These are phyloP conservation scores for Nelumbo lutea DNA, from an alignment of 164 flowering plant species.

Conservation along the genomic window DNA sequence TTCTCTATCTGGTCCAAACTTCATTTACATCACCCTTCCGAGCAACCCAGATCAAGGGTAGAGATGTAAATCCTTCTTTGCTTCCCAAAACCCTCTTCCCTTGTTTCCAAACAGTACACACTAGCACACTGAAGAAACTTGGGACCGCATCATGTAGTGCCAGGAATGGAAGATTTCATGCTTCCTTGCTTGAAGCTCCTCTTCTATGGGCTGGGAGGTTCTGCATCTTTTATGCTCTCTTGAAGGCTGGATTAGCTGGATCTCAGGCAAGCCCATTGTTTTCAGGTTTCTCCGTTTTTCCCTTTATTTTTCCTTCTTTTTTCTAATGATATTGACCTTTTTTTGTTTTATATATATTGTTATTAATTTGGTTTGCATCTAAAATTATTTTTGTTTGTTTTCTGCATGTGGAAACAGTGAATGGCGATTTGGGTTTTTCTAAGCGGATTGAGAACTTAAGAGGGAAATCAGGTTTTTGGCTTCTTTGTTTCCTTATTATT, in stretches of 20 bases:
- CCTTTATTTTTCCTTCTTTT: no score
- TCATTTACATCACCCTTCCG: slow-evolving; percentile 21
- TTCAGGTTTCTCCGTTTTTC: slow-evolving; percentile 35
- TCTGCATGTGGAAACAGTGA: slow-evolving; percentile 41
- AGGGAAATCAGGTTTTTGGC: slow-evolving; percentile 69
- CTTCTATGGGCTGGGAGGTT: slow-evolving; percentile 82
- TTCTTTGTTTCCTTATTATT: neutral
- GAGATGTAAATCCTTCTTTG: slow-evolving; percentile 6
- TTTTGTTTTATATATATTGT: no score
- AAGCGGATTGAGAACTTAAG: slow-evolving; percentile 62
- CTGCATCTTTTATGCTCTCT: slow-evolving; percentile 75
- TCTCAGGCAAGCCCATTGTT: slow-evolving; percentile 62
- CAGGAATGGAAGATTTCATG: slow-evolving; percentile 19
- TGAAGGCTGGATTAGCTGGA: slow-evolving; percentile 91
- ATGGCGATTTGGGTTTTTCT: slow-evolving; percentile 68
- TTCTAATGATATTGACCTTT: no score
- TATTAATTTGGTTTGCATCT: no score
- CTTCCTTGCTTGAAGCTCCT: slow-evolving; percentile 71
- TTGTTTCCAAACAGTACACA: slow-evolving; percentile 6
- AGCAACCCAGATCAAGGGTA: slow-evolving; percentile 10
- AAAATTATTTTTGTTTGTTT: slow-evolving; percentile 9
- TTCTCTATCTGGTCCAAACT: slow-evolving; percentile 27
- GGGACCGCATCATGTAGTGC: neutral
- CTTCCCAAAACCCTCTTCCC: slow-evolving; percentile 35
- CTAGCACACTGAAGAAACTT: slow-evolving; percentile 9